A percentile compares a stretch with the other conserved stretches of the same genome.
These are phyloP conservation scores for Deinandra increscens DNA, from an alignment of 129 eudicot species.

Conservation along the genomic window DNA sequence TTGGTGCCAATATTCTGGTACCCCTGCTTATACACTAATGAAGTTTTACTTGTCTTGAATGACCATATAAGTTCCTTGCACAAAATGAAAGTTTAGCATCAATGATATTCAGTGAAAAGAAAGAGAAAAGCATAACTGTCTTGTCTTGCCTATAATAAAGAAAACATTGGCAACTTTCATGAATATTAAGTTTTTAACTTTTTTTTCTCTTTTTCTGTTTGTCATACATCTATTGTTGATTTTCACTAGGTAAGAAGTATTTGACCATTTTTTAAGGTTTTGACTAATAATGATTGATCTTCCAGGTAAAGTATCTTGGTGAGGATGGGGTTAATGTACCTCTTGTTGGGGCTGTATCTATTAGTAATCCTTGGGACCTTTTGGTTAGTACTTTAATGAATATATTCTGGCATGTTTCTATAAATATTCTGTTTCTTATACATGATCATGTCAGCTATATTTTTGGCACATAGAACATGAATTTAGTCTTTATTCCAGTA, in stretches of 20 bases:
- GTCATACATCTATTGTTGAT: background rate
- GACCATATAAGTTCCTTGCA: background rate
- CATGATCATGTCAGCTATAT: background rate
- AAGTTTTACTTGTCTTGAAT: background rate
- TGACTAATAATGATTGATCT: constrained; percentile 1
- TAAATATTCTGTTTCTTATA: background rate
- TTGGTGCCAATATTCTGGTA: constrained; percentile 98
- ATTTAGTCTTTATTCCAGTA: background rate
- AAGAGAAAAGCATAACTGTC: background rate
- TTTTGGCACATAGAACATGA: background rate
- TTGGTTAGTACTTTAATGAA: constrained; percentile 62
- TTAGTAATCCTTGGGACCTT: constrained; percentile 96
- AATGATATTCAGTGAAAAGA: background rate
- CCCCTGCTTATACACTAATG: background rate
- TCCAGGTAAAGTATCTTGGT: constrained; percentile 91
- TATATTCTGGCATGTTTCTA: background rate
- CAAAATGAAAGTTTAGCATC: background rate
- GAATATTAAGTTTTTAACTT: background rate
- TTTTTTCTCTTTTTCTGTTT: background rate
- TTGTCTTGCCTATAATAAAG: background rate
- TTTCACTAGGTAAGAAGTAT: background rate
- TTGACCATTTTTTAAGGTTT: constrained; percentile 8
- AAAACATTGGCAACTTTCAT: background rate
- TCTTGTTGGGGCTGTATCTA: constrained; percentile 81
- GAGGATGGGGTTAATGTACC: constrained; percentile 80